phyloP scores from a whole-genome alignment of 2,329 filamentous ascomycete species.

The Periconia sp. region DNA sequence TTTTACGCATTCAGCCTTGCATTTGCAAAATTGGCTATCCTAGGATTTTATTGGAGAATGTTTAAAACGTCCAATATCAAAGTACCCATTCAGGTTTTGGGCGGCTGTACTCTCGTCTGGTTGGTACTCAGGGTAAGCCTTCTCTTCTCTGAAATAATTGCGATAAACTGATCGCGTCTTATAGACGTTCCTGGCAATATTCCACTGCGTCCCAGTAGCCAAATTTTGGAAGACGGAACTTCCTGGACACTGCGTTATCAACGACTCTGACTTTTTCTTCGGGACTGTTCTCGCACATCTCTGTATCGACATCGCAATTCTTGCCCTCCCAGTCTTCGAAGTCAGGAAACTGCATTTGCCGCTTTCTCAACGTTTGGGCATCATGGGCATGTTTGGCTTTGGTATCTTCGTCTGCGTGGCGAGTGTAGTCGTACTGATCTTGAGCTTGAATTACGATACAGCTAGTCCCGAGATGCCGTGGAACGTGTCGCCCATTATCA shows the following conservation, averaged over 20 bases:
- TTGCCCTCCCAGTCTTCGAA: slow-evolving; percentile 39
- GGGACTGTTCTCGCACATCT: slow-evolving; percentile 40
- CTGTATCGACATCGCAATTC: slow-evolving; percentile 39
- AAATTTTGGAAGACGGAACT: slow-evolving; percentile 41
- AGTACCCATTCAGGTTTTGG: slow-evolving; percentile 15
- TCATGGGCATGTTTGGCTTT: slow-evolving; percentile 63
- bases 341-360: slow-evolving; percentile 37
- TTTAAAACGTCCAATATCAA: slow-evolving; percentile 20
- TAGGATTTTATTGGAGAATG: slow-evolving; percentile 25
- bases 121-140: slow-evolving; percentile 16
- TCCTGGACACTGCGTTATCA: slow-evolving; percentile 33
- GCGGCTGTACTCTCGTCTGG: slow-evolving; percentile 12
- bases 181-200: slow-evolving; percentile 37
- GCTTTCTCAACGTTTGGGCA: slow-evolving; percentile 8
- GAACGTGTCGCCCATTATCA: slow-evolving; percentile 16
- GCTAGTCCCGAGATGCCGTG: slow-evolving; percentile 14
- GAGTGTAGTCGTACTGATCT: slow-evolving; percentile 14
- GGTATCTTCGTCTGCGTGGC: slow-evolving; percentile 21
- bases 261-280: slow-evolving; percentile 41
- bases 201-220: slow-evolving; percentile 43
- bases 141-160: too few species aligned
- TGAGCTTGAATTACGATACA: slow-evolving; percentile 9
- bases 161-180: too few species aligned
- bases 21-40: slow-evolving; percentile 22
- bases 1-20: slow-evolving; percentile 18